Evolutionary conservation across 768 basidiomycete genomes (phyloP), one percentile per base, ranked within the genome.

Genomic region (Pholiota molesta): DNA sequence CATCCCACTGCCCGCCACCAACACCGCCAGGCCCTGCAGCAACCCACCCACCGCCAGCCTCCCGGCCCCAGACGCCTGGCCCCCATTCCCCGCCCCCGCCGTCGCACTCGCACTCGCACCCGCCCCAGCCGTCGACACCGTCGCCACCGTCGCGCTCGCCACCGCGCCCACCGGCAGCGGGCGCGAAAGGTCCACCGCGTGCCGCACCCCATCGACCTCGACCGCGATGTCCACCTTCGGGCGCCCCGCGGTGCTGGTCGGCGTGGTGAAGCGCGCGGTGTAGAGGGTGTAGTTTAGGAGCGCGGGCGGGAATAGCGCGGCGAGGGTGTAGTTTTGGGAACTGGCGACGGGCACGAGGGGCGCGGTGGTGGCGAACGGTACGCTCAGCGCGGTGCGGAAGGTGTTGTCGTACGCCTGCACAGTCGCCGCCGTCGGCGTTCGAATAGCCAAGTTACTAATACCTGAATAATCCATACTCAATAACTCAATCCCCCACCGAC

Each of bases 401-500:
- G 57, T 58, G 21, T 51, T 58, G 31, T 58, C 57, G 19, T 33
- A 58, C 11, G 49, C 45, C 21, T 31, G 17, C 13, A 58, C 39
- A 11, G 10, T 33, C 1, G 57, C 57, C 19, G 31, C 23, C 0
- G 47, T 37, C 1, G 47, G 45, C 1, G 57, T 19, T 26, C 26
- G 2, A 26, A 26, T 26, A 26, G 26, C 26, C 26, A 26, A 26
- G 26, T 26, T 26, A 26, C 26, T 26, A 4, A 26, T 26, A 26
- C 26, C 26, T 26, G 4, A 26, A 26, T 26, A 26, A 26, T 4
- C 26, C 26, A 26, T 26, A 26, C 2, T 26, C 26, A 26, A 26
- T 26, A 26, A 26, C 4, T 26, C 26, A 26, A 4, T 26, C 2
- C 26, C 26, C 26, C n/a, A 26, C 26, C 26, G 26, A 26, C 26